A percentile compares a stretch with the other conserved stretches of the same genome.
Conservation (phyloP, 495 filamentous ascomycete species). For the Aspergillus bridgeri region DNA sequence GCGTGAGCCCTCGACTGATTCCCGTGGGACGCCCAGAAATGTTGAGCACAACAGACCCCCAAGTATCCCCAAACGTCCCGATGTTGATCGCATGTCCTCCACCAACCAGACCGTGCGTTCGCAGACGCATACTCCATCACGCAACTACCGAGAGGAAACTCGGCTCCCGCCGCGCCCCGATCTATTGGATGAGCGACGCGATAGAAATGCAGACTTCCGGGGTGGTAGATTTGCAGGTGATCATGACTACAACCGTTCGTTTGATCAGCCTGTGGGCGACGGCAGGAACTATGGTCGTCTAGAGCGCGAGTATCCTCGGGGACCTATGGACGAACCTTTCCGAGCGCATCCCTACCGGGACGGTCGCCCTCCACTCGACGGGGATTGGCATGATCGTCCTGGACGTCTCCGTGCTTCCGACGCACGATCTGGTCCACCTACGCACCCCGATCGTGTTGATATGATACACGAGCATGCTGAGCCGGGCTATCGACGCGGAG, state of each 20-base stretch:
- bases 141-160: slow-evolving; percentile 26
- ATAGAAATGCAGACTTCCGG: slow-evolving; percentile 35
- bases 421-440: slow-evolving; percentile 22
- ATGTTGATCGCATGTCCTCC: slow-evolving; percentile 27
- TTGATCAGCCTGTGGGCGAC: slow-evolving; percentile 30
- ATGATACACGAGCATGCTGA: slow-evolving; percentile 37
- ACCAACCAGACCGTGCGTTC: slow-evolving; percentile 23
- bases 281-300: slow-evolving; percentile 30
- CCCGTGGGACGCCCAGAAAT: slow-evolving; percentile 10
- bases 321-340: slow-evolving; percentile 40
- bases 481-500: slow-evolving; percentile 32
- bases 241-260: slow-evolving; percentile 33
- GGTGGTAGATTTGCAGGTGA: slow-evolving; percentile 34
- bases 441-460: slow-evolving; percentile 34
- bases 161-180: slow-evolving; percentile 40
- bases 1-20: slow-evolving; percentile 21
- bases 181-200: slow-evolving; percentile 36
- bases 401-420: slow-evolving; percentile 30
- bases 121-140: slow-evolving; percentile 31
- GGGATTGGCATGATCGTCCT: slow-evolving; percentile 39
- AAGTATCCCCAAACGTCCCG: slow-evolving; percentile 36
- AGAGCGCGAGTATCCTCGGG: slow-evolving; percentile 34
- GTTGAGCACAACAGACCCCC: slow-evolving; percentile 28
- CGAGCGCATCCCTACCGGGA: slow-evolving; percentile 38
- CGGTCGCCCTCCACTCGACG: slow-evolving; percentile 28